Percentiles rank a stretch among this genome's conserved stretches.
phyloP scores from a whole-genome alignment of 225 moss, liverwort and hornwort genomes.

The Asterella californica region DNA sequence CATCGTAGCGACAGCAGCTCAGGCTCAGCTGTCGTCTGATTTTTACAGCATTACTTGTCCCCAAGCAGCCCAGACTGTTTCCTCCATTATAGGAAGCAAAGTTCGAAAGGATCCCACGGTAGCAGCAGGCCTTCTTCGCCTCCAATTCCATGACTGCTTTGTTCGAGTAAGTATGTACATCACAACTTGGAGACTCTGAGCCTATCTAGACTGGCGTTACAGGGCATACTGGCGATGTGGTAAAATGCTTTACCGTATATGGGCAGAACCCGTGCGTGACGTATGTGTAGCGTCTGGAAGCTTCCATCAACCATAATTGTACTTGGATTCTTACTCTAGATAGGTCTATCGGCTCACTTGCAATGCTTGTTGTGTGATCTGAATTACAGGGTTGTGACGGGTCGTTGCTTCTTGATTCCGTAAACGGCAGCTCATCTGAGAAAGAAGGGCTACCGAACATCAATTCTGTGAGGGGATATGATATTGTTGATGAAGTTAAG shows the following conservation, averaged over 20 bases:
- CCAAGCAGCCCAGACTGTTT: background rate
- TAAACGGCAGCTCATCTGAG: constrained; percentile 48
- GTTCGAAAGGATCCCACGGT: constrained; percentile 16
- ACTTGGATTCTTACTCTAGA: too few relatives aligned
- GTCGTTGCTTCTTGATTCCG: constrained; percentile 70
- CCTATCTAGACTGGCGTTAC: too few relatives aligned
- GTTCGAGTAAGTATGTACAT: constrained; percentile 26
- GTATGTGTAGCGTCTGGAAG: too few relatives aligned
- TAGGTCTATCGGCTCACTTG: too few relatives aligned
- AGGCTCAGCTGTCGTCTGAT: constrained; percentile 15
- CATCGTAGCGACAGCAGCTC: background rate
- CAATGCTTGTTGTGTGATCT: too few relatives aligned
- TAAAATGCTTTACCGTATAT: too few relatives aligned
- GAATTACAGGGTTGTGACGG: constrained; percentile 75
- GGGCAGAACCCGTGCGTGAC: too few relatives aligned
- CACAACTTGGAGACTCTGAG: too few relatives aligned
- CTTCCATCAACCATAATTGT: too few relatives aligned
- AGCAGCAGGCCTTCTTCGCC: constrained; percentile 25
- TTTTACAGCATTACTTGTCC: constrained; percentile 22
- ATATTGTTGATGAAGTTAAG: constrained; percentile 67
- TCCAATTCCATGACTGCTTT: constrained; percentile 40
- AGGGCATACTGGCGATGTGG: too few relatives aligned
- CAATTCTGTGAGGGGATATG: constrained; percentile 62
- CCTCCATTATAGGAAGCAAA: background rate
- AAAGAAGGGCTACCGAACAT: constrained; percentile 65